Percentiles rank a stretch among this genome's conserved stretches.
Conservation (phyloP, 768 basidiomycete genomes). For the Leccinum incarnatum region DNA sequence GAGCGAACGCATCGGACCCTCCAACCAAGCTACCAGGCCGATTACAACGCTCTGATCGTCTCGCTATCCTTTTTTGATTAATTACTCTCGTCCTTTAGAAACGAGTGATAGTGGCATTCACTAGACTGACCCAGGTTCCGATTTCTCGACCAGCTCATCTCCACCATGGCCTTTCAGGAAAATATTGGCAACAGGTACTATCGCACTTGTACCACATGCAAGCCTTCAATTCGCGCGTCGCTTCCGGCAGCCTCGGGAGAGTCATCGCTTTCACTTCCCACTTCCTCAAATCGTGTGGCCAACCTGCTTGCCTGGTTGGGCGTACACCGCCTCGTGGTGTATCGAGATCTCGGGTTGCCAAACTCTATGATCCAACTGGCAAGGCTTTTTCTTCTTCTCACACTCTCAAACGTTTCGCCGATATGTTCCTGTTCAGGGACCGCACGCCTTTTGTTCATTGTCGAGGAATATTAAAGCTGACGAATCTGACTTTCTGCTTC, state of each 20-base stretch:
- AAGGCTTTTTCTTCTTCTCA: constrained; percentile 6
- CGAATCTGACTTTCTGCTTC: not conserved
- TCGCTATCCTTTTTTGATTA: constrained; percentile 3
- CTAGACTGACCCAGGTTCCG: constrained; percentile 2
- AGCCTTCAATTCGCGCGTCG: not conserved
- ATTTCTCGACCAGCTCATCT: not conserved
- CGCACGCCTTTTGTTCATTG: constrained; percentile 17
- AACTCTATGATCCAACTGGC: constrained; percentile 9
- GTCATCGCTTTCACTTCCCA: not conserved
- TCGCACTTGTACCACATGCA: not conserved
- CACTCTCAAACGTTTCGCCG: not conserved
- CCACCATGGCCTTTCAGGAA: no score
- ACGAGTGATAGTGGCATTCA: not conserved
- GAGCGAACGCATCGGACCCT: constrained; percentile 15
- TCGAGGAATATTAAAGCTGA: constrained; percentile 17
- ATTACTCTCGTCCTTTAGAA: constrained; percentile 7
- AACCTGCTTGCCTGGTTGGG: constrained; percentile 14
- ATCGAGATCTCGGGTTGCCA: constrained; percentile 19
- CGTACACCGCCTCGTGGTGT: constrained; percentile 16
- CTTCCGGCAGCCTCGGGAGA: not conserved
- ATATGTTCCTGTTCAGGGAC: constrained; percentile 10
- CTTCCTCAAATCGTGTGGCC: constrained; percentile 3
- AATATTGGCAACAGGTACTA: not conserved
- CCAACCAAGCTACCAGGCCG: not conserved
- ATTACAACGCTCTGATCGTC: not conserved